Conservation (phyloP, 768 basidiomycete genomes). For the Fomitopsis serialis region DNA sequence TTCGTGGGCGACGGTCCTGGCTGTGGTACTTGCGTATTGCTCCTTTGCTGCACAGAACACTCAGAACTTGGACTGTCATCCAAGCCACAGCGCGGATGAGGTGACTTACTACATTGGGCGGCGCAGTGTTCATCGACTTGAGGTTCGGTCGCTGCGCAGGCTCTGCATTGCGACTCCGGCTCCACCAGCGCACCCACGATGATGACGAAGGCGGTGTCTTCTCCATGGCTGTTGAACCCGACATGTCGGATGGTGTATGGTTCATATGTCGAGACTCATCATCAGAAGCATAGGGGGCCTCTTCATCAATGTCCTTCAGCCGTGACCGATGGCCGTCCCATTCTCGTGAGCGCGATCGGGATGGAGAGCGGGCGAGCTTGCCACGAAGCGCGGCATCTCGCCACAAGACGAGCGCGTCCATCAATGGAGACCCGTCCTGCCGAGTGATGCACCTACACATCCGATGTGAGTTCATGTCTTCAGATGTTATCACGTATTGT, state of each 20-base stretch:
- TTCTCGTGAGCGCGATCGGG: constrained; percentile 33
- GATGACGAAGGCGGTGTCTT: constrained; percentile 39
- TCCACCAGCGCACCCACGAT: constrained; percentile 88
- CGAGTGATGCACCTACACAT: constrained; percentile 67
- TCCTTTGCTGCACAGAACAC: neutral
- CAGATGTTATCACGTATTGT: neutral
- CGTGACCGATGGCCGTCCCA: constrained; percentile 25
- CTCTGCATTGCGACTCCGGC: constrained; percentile 37
- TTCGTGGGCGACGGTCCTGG: neutral
- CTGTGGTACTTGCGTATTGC: neutral
- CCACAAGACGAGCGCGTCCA: constrained; percentile 71
- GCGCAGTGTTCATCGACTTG: constrained; percentile 1
- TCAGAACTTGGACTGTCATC: neutral
- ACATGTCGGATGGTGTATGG: constrained; percentile 6
- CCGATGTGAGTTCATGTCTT: neutral
- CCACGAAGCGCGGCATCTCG: constrained; percentile 38
- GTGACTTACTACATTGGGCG: constrained; percentile 1
- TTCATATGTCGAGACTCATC: constrained; percentile 3
- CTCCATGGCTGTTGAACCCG: neutral
- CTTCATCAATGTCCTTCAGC: constrained; percentile 22
- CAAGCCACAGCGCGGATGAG: neutral
- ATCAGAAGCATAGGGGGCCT: constrained; percentile 8
- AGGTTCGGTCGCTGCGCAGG: constrained; percentile 9
- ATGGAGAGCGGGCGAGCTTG: constrained; percentile 17
- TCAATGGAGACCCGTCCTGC: constrained; percentile 65